A percentile compares a stretch with the other conserved stretches of the same genome.
These are phyloP conservation scores for Nicotiana otophora DNA, from an alignment of 257 asterid species.

Conservation along the genomic window DNA sequence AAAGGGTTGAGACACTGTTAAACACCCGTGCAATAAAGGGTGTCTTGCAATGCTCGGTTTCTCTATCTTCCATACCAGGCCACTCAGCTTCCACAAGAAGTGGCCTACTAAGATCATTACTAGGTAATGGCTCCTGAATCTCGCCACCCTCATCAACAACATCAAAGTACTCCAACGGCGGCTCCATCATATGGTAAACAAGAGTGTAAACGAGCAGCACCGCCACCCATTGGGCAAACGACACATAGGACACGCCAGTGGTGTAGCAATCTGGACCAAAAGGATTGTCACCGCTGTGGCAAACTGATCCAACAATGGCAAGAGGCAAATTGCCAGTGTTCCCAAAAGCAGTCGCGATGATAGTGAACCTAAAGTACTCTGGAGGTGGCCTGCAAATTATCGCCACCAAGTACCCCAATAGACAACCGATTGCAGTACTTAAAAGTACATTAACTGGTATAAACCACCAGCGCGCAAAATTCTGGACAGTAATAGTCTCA, in stretches of 20 bases:
- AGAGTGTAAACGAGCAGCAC: conserved; percentile 86
- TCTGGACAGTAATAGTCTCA: conserved; percentile 62
- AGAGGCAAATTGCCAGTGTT: conserved; percentile 93
- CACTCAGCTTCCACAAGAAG: conserved; percentile 97
- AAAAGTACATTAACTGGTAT: conserved; percentile 82
- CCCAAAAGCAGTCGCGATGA: conserved; percentile 86
- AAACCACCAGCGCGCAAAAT: conserved; percentile 81
- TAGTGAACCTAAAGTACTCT: conserved; percentile 65
- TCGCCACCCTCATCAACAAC: conserved; percentile 47
- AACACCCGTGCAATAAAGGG: conserved; percentile 72
- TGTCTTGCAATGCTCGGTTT: conserved; percentile 73
- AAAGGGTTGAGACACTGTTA: conserved; percentile 30
- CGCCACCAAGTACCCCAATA: conserved; percentile 68
- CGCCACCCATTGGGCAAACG: conserved; percentile 91
- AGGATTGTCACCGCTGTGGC: conserved; percentile 57
- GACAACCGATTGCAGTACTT: conserved; percentile 74
- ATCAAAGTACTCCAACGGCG: conserved; percentile 63
- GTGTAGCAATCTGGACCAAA: conserved; percentile 62
- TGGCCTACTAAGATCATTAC: conserved; percentile 69
- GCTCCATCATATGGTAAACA: conserved; percentile 99
- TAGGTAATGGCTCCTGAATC: conserved; percentile 40
- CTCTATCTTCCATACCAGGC: conserved; percentile 96
- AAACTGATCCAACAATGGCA: conserved; percentile 77
- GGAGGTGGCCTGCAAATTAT: conserved; percentile 71
- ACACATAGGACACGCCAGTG: conserved; percentile 79